Base-by-base conservation (phyloP, 129 eudicot genomes). In the Scalesia atractyloides region DNA sequence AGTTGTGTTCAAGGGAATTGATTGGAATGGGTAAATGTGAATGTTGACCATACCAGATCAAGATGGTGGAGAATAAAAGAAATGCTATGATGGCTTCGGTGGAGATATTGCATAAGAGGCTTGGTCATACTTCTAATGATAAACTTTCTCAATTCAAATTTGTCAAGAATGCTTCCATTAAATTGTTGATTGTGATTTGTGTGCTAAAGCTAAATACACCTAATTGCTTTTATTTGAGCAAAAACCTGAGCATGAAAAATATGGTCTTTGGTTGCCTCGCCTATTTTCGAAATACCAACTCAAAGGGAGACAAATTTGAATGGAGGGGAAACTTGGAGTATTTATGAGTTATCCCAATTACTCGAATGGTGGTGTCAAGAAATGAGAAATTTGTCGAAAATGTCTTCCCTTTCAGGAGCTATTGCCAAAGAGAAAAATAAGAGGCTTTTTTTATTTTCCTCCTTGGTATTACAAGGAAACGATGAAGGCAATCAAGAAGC, bases 341-440 rank as follows among this genome's bases (percentile, higher is more conserved):
- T 61, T 61, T 5, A 0, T 61, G 18, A 46, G 66, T 1, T 61
- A 61, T 5, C 66, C 44, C n/a, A n/a, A n/a, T n/a, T n/a, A n/a
- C n/a, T n/a, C n/a, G n/a, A n/a, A n/a, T n/a, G 18, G 66, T 60
- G 7, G 18, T 60, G 7, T 24, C 66, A 9, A 60, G 66, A 10
- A 44, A 60, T 60, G 66, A 26, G n/a, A 60, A 26, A 30, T 61
- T 61, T 61, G 44, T 61, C 9, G 18, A 61, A 8, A 14, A 61
- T 12, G 18, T 12, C 14, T 61, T 61, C 36, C 66, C 66, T 33
- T 61, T 11, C 4, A 1, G 18, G 3, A 30, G 18, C 2, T 13
- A 30, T 61, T 33, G 18, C 13, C 44, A 61, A 33, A 61, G 10
- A 26, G 5, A 24, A 24, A n/a, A 61, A 18, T 33, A 9, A 20